Base-by-base conservation (phyloP, 805 yeast genomes). In the Zygosaccharomyces gambellarensis region DNA sequence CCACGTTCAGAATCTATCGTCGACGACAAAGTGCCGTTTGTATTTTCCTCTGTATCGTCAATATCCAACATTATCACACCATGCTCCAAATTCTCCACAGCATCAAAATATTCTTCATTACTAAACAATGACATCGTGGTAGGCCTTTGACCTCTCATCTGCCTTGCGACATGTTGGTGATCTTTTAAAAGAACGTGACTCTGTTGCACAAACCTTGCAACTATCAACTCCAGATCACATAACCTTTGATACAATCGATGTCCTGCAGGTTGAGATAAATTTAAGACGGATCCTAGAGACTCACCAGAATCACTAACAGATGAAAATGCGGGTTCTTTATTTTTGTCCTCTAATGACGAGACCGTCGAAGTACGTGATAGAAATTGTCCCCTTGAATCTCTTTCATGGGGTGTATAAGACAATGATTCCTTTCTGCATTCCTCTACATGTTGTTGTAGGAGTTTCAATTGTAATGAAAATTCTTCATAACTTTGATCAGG, bases 91-190 rank as follows among this genome's bases (percentile, higher is more conserved):
- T 72, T 55, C 65, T 85, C 92, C 44, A 75, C 75, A 1, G 95
- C 95, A 69, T 87, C 95, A 59, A 67, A 81, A 58, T 75, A 82
- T 40, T 77, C 79, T 3, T 78, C 73, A 21, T 77, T 68, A 2
- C 77, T 60, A 3, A 78, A 71, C 4, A 46, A 51, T 2, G 70
- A 60, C 4, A 59, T 36, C 9, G 65, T 46, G 1, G 63, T 52
- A 14, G 52, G 10, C 36, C 52, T 38, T 29, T 50, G 53, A 9
- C 48, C 56, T 40, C 46, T 50, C 9, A 45, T 45, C 39, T 55
- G 57, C 17, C 40, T 53, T 7, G 59, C 31, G 12, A 55, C 42
- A 5, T 34, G 41, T 19, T 48, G 42, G 39, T 55, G 60, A 43
- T 62, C 64, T 12, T 38, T 51, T 6, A 52, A 39, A n/a, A 60